Base-by-base conservation (phyloP, 2,329 filamentous ascomycete species). In the Cytospora leucostoma region DNA sequence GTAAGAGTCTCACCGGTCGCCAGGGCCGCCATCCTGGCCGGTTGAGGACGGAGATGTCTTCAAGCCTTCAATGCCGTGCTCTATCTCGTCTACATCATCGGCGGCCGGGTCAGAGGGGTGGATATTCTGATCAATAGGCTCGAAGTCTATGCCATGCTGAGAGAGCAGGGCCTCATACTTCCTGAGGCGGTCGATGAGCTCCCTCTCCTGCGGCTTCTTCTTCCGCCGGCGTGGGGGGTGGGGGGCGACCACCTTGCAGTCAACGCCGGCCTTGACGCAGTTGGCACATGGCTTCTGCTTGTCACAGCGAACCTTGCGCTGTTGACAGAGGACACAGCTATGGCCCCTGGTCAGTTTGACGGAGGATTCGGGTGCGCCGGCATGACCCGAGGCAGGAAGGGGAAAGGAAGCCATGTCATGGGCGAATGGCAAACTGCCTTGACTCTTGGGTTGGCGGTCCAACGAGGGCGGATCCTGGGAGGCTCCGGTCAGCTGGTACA, bases 221-320 rank as follows among this genome's bases (percentile, higher is more conserved):
- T 85, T 86, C 62, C 84, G 77, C 12, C 85, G 74, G 71, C 87
- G 75, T 70, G 86, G 79, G 72, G 87, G 78, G 71, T 85, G 74
- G 68, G 85, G 77, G 70, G 85, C 77, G 67, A 84, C 75, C 8
- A 88, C 83, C 44, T 81, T 80, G 71, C 87, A 92, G 68, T 90
- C 83, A 37, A 82, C 82, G 27, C 80, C 76, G 59, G 84, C 82
- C 74, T 84, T 88, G 71, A 86, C 78, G 71, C 89, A 92, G 74
- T 89, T 88, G 69, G 83, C 79, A 71, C 90, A 92, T 17, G 89
- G 89, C 74, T 87, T 87, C 68, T 82, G 85, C 74, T 88, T 89
- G 74, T 92, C 87, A 74, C 90, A 92, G 65, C 87, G 87, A 50
- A 92, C 83, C 73, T 92, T 92, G 65, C 89, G 85, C 72, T 90